phyloP scores from a whole-genome alignment of 177 flowering plant species.

The Vitis hybrid region DNA sequence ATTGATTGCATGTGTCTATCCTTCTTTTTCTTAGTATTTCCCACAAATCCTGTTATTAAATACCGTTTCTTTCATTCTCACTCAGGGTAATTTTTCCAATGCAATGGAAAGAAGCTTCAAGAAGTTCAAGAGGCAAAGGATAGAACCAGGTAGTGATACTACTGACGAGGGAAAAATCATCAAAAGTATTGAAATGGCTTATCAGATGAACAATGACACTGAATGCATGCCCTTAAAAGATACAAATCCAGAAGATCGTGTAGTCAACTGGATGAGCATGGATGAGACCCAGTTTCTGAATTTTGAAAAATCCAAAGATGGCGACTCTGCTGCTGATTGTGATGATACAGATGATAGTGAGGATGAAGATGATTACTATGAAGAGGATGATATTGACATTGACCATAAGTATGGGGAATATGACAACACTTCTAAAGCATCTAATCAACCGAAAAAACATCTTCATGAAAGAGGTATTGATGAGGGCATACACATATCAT shows the following conservation, averaged over 20 bases:
- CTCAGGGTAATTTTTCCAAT: slow-evolving; percentile 25
- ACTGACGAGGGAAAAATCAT: slow-evolving; percentile 11
- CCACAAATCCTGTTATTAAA: background rate
- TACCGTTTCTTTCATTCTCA: slow-evolving; percentile 1
- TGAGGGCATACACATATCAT: slow-evolving; percentile 1
- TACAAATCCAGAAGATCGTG: slow-evolving; percentile 9
- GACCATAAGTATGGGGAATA: slow-evolving; percentile 19
- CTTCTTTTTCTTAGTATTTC: too few relatives aligned
- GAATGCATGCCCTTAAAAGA: slow-evolving; percentile 9
- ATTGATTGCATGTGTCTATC: too few relatives aligned
- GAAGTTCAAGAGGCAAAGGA: slow-evolving; percentile 43
- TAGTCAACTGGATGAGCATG: slow-evolving; percentile 61
- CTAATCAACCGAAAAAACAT: slow-evolving; percentile 14
- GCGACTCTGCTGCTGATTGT: slow-evolving; percentile 25
- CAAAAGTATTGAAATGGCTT: slow-evolving; percentile 10
- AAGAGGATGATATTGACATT: slow-evolving; percentile 24
- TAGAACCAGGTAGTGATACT: slow-evolving; percentile 14
- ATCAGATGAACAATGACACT: slow-evolving; percentile 10
- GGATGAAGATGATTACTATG: slow-evolving; percentile 27
- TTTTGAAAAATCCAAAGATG: slow-evolving; percentile 35
- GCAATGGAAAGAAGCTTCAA: slow-evolving; percentile 23
- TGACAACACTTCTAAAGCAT: slow-evolving; percentile 12
- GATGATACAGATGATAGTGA: slow-evolving; percentile 45
- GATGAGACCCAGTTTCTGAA: slow-evolving; percentile 36
- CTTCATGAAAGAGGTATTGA: slow-evolving; percentile 11